phyloP scores from a whole-genome alignment of 805 yeast species.

The Metschnikowia sp. region DNA sequence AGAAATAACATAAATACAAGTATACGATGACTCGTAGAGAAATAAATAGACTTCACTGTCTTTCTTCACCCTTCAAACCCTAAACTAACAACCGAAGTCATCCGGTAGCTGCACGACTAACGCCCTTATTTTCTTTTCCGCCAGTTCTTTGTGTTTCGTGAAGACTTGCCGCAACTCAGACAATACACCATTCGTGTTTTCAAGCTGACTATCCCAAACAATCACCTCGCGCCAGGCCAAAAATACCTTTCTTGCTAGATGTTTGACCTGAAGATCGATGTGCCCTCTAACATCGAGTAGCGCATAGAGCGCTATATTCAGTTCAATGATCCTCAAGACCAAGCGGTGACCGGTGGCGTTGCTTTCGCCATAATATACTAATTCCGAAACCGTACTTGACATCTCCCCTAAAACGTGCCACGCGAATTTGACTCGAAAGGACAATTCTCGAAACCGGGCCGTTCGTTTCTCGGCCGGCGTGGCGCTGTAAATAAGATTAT shows the following conservation, averaged over 20 bases:
- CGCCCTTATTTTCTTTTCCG: background rate
- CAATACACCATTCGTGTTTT: background rate
- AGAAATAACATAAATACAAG: too few species aligned
- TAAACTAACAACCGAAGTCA: background rate
- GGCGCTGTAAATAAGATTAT: background rate
- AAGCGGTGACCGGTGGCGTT: background rate
- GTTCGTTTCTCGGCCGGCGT: background rate
- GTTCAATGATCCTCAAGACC: conserved; percentile 1
- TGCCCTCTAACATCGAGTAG: background rate
- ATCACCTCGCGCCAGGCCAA: background rate
- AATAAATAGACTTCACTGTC: too few species aligned
- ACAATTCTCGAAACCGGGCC: background rate
- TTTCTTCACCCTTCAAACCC: too few species aligned
- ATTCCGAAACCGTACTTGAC: background rate
- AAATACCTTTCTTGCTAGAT: background rate
- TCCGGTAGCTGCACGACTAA: conserved; percentile 2
- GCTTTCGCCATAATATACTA: background rate
- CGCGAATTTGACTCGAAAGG: background rate
- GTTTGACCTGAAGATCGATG: background rate
- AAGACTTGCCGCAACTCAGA: background rate
- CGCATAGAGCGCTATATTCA: background rate
- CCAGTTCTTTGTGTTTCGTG: background rate
- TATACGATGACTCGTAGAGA: too few species aligned
- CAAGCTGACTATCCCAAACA: background rate
- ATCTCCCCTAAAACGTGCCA: background rate